Percentiles rank a stretch among this genome's conserved stretches.
These are phyloP conservation scores for Daldinia eschscholtzii DNA, from an alignment of 2,329 filamentous ascomycete species.

Conservation along the genomic window DNA sequence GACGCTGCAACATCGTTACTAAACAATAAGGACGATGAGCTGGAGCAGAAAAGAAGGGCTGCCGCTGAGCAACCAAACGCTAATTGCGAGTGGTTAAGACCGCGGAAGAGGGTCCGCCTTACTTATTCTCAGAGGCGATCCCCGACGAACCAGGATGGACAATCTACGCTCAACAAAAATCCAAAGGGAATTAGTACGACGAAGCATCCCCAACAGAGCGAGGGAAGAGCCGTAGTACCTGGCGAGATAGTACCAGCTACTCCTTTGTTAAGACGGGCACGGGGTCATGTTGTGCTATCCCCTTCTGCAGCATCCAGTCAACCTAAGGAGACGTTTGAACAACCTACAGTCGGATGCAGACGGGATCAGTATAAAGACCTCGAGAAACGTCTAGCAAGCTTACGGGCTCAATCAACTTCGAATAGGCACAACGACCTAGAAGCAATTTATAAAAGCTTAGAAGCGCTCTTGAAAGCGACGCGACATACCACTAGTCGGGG, in stretches of 20 bases:
- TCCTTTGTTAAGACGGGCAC: slow-evolving; percentile 50
- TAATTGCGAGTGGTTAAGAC: slow-evolving; percentile 46
- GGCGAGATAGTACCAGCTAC: slow-evolving; percentile 50
- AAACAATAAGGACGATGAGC: slow-evolving; percentile 13
- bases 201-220: slow-evolving; percentile 31
- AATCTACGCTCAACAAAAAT: slow-evolving; percentile 5
- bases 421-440: slow-evolving; percentile 57
- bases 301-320: slow-evolving; percentile 32
- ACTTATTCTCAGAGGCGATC: slow-evolving; percentile 50
- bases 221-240: slow-evolving; percentile 26
- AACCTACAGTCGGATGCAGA: slow-evolving; percentile 8
- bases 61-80: slow-evolving; percentile 23
- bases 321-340: neutral
- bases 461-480: slow-evolving; percentile 60
- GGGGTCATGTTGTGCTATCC: slow-evolving; percentile 46
- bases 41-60: slow-evolving; percentile 21
- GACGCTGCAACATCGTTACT: slow-evolving; percentile 45
- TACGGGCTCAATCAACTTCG: slow-evolving; percentile 52
- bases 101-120: slow-evolving; percentile 49
- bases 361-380: slow-evolving; percentile 44
- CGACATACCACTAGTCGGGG: slow-evolving; percentile 29
- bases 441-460: slow-evolving; percentile 60
- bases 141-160: slow-evolving; percentile 15
- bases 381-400: slow-evolving; percentile 53
- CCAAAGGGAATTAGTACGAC: slow-evolving; percentile 22